Conservation (phyloP, 495 filamentous ascomycete genomes). For the Thermochaetoides thermophila region DNA sequence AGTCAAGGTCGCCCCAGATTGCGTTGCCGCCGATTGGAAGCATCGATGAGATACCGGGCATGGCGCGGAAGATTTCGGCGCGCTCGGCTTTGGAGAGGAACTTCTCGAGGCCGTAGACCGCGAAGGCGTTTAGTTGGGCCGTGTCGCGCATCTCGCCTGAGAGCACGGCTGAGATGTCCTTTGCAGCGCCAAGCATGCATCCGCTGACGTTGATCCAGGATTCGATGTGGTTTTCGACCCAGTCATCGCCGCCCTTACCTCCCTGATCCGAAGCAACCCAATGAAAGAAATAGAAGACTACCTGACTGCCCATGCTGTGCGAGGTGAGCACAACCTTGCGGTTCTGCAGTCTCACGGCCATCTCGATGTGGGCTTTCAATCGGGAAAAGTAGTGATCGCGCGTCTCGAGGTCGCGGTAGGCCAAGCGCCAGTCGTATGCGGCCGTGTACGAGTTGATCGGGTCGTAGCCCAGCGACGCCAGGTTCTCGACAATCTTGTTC, state of each 20-base stretch:
- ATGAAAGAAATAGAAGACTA: conserved; percentile 92
- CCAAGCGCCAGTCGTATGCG: conserved; percentile 96
- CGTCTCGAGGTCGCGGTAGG: conserved; percentile 73
- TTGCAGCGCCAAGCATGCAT: conserved; percentile 91
- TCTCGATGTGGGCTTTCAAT: conserved; percentile 80
- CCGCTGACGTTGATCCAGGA: conserved; percentile 97
- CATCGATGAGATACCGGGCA: conserved; percentile 95
- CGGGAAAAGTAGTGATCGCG: conserved; percentile 89
- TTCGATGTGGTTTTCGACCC: conserved; percentile 84
- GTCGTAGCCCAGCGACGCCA: conserved; percentile 91
- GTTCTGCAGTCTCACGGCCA: conserved; percentile 47
- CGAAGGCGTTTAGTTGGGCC: conserved; percentile 92
- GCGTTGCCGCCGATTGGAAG: conserved; percentile 88
- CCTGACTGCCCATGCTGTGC: conserved; percentile 95
- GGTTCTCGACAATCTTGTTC: conserved; percentile 94
- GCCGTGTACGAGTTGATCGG: conserved; percentile 91
- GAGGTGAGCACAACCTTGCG: conserved; percentile 79
- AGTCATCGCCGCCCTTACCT: conserved; percentile 67
- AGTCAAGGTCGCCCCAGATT: conserved; percentile 81
- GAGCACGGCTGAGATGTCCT: conserved; percentile 79
- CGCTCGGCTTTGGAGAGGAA: conserved; percentile 83
- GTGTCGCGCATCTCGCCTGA: conserved; percentile 98
- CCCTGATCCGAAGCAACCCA: conserved; percentile 77
- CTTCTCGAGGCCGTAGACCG: conserved; percentile 92
- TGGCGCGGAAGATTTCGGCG: conserved; percentile 86